Percentiles rank a stretch among this genome's conserved stretches.
These are phyloP conservation scores for Lactuca sativa DNA, from an alignment of 129 eudicot species.

Conservation along the genomic window DNA sequence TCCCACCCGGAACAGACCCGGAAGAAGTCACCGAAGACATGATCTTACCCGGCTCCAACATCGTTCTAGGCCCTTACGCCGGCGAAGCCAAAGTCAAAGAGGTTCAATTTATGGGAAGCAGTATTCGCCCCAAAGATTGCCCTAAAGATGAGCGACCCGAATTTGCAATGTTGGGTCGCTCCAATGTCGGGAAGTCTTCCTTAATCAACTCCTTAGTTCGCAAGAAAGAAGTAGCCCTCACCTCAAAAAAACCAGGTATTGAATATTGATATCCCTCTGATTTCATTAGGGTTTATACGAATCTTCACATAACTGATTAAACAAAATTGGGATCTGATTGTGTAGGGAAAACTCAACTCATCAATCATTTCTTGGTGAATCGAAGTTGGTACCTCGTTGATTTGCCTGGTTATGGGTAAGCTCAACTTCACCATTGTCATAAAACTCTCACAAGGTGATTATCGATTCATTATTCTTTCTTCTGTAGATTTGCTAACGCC, in stretches of 20 bases:
- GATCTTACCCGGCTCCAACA: conserved; percentile 87
- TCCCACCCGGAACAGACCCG: conserved; percentile 78
- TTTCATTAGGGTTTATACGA: neutral
- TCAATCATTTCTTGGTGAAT: conserved; percentile 93
- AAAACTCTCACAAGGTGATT: neutral
- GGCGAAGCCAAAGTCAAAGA: conserved; percentile 87
- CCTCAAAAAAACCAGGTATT: conserved; percentile 93
- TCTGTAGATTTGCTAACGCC: conserved; percentile 80
- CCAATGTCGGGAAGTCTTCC: conserved; percentile 93
- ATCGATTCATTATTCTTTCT: neutral
- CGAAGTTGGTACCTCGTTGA: conserved; percentile 90
- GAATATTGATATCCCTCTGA: neutral
- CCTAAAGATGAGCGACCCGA: conserved; percentile 86
- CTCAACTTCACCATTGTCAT: neutral
- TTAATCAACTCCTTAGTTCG: conserved; percentile 72
- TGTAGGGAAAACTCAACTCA: conserved; percentile 88
- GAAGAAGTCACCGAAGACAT: conserved; percentile 67
- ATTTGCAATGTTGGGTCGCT: conserved; percentile 88
- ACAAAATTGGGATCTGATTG: neutral
- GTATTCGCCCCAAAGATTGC: conserved; percentile 72
- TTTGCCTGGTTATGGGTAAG: conserved; percentile 97
- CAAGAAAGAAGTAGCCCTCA: conserved; percentile 87
- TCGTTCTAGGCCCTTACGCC: conserved; percentile 77
- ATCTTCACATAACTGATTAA: neutral
- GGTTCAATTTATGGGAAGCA: conserved; percentile 75